Evolutionary conservation across 495 filamentous ascomycete species (phyloP).

Genomic region (Penicillium atrosanguineum): DNA sequence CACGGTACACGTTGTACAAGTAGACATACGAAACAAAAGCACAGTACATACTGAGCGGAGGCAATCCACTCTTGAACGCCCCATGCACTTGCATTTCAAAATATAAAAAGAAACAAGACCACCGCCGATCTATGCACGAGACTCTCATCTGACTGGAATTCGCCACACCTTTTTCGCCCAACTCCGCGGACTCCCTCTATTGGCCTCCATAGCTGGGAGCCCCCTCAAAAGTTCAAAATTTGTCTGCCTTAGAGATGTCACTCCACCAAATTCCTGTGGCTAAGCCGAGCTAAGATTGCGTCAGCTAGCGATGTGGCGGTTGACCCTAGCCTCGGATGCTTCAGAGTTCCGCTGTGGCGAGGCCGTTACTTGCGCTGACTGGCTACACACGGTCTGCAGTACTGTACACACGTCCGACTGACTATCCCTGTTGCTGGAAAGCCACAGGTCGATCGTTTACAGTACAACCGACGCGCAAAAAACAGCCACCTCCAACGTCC

Average conservation of each 20-base stretch:
- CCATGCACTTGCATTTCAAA: neutral
- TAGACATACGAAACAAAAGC: neutral
- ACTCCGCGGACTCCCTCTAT: conserved; percentile 1
- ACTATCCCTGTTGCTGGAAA: neutral
- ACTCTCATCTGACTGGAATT: conserved; percentile 15
- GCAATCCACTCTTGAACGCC: neutral
- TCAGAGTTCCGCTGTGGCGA: conserved; percentile 15
- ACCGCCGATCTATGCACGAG: neutral
- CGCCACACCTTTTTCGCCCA: conserved; percentile 17
- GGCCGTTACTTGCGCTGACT: conserved; percentile 10
- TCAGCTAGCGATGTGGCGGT: conserved; percentile 9
- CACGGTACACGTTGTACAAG: too few species aligned
- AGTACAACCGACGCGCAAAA: neutral
- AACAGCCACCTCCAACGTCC: neutral
- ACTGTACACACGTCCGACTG: neutral
- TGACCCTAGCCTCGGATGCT: neutral
- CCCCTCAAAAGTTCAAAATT: neutral
- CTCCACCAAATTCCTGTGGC: neutral
- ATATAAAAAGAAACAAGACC: neutral
- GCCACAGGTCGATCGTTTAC: too few species aligned
- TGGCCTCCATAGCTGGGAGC: neutral
- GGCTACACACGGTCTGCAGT: conserved; percentile 1
- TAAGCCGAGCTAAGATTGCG: conserved; percentile 2
- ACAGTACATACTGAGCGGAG: neutral
- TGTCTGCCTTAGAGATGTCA: neutral